Evolutionary conservation across 2,329 filamentous ascomycete genomes (phyloP).

Genomic region (Plenodomus biglobosus): DNA sequence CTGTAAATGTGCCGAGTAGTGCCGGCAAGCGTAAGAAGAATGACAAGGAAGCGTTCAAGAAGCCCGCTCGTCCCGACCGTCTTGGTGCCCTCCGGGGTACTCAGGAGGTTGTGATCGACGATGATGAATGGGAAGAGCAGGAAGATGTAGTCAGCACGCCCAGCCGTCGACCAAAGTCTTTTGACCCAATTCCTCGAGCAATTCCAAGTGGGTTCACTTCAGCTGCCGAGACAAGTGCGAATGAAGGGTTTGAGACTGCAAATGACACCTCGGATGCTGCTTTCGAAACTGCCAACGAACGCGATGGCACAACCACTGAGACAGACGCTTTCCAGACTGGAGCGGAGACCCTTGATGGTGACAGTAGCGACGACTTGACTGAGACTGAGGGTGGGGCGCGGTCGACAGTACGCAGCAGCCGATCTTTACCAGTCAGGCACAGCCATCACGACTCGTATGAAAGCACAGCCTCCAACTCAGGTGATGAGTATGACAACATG

Average conservation of each 20-base stretch:
- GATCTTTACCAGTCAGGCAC: constrained; percentile 49
- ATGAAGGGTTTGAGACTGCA: constrained; percentile 76
- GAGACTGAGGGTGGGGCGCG: constrained; percentile 70
- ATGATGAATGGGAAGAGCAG: constrained; percentile 83
- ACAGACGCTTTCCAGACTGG: constrained; percentile 95
- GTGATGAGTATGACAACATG: constrained; percentile 69
- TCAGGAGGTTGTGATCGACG: constrained; percentile 77
- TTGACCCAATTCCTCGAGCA: constrained; percentile 33
- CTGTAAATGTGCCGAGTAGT: constrained; percentile 49
- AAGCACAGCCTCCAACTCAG: constrained; percentile 87
- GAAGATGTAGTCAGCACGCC: constrained; percentile 59
- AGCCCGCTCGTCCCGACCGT: constrained; percentile 69
- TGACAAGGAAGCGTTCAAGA: constrained; percentile 67
- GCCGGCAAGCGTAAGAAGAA: constrained; percentile 60
- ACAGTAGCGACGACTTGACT: constrained; percentile 77
- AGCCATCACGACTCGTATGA: constrained; percentile 69
- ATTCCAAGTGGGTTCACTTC: constrained; percentile 39
- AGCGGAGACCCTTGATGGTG: constrained; percentile 69
- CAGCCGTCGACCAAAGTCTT: constrained; percentile 45
- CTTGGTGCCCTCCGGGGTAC: constrained; percentile 74
- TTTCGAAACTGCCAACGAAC: constrained; percentile 77
- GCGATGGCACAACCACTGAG: constrained; percentile 68
- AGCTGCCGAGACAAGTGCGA: constrained; percentile 47
- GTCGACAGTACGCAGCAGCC: constrained; percentile 38
- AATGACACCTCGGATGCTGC: constrained; percentile 67